A percentile compares a stretch with the other conserved stretches of the same genome.
Conservation (phyloP, 129 eudicot species). For the Artemisia annua region DNA sequence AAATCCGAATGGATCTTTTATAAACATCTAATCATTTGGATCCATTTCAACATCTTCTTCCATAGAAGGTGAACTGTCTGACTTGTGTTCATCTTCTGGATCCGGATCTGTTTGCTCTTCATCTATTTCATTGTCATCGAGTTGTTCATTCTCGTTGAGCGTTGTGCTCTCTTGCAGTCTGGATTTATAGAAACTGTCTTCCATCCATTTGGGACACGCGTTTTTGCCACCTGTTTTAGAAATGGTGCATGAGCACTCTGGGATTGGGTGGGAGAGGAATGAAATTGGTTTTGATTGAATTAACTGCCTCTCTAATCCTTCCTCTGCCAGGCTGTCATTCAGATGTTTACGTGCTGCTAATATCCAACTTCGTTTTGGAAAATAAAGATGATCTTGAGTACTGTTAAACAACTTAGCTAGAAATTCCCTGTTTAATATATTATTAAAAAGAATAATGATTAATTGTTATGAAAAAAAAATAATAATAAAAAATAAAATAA, state of each 20-base stretch:
- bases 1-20: conserved; percentile 13
- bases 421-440: conserved; percentile 54
- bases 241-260: conserved; percentile 80
- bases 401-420: conserved; percentile 63
- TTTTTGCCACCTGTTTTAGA: conserved; percentile 46
- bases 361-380: conserved; percentile 69
- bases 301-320: conserved; percentile 55
- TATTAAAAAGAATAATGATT: conserved; percentile 11
- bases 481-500: not conserved
- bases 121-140: conserved; percentile 52
- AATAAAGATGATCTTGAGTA: conserved; percentile 61
- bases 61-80: conserved; percentile 27
- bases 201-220: conserved; percentile 74
- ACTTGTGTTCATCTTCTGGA: conserved; percentile 38
- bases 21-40: conserved; percentile 65
- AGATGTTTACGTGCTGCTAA: conserved; percentile 70
- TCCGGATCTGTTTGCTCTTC: conserved; percentile 28
- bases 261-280: conserved; percentile 87
- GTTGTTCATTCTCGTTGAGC: conserved; percentile 45
- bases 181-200: conserved; percentile 31
- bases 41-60: conserved; percentile 98
- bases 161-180: conserved; percentile 32
- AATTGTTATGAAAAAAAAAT: not conserved
- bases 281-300: conserved; percentile 47
- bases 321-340: conserved; percentile 66